These are phyloP conservation scores for Penicillium egyptiacum DNA, from an alignment of 495 filamentous ascomycete genomes.

Conservation along the genomic window DNA sequence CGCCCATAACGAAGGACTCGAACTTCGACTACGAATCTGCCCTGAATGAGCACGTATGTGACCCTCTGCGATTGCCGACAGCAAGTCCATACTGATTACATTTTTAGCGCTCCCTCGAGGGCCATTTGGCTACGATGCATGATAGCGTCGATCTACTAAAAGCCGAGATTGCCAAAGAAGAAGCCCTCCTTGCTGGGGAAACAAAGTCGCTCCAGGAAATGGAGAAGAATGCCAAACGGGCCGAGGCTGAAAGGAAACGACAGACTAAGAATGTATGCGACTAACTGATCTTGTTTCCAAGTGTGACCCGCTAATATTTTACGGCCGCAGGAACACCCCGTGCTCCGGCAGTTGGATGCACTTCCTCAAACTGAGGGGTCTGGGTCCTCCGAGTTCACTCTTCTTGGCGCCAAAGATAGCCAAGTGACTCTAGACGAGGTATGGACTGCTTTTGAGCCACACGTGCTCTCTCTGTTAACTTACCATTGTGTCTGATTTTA, in stretches of 20 bases:
- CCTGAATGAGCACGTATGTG: constrained; percentile 54
- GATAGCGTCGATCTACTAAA: constrained; percentile 56
- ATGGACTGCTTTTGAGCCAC: constrained; percentile 13
- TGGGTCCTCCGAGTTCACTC: constrained; percentile 27
- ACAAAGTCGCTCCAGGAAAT: constrained; percentile 49
- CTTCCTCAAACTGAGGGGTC: constrained; percentile 15
- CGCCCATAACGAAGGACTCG: constrained; percentile 53
- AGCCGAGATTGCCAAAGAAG: constrained; percentile 55
- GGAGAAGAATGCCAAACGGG: constrained; percentile 54
- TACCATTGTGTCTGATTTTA: constrained; percentile 16
- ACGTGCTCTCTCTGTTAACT: constrained; percentile 5
- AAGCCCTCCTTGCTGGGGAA: constrained; percentile 52
- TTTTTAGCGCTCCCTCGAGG: constrained; percentile 49
- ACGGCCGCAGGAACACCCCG: constrained; percentile 41
- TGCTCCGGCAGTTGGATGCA: constrained; percentile 39
- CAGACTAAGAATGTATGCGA: constrained; percentile 47
- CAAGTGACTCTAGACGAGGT: constrained; percentile 35
- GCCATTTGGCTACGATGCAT: constrained; percentile 50
- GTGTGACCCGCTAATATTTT: neutral
- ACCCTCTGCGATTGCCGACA: neutral
- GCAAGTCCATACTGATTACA: constrained; percentile 14
- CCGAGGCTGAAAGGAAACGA: constrained; percentile 45
- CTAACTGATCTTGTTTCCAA: neutral
- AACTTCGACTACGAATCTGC: constrained; percentile 63
- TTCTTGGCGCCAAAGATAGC: constrained; percentile 27